phyloP scores from a whole-genome alignment of 2,329 filamentous ascomycete species.

The Venturia oleaginea region DNA sequence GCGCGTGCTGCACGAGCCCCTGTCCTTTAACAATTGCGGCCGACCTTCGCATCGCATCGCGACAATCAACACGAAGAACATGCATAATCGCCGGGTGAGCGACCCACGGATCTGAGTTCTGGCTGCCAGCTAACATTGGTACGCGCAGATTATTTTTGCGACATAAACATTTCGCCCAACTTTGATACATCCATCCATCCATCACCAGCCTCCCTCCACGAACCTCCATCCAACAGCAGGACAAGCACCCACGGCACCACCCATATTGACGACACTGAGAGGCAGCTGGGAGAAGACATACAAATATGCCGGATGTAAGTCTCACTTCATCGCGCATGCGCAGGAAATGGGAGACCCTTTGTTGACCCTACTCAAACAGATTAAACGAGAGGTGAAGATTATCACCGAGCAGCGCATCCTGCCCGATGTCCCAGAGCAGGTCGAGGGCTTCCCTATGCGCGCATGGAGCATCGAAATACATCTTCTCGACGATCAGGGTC shows the following conservation, averaged over 20 bases:
- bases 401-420: conserved; percentile 84
- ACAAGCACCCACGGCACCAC: neutral
- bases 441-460: conserved; percentile 86
- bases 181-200: neutral
- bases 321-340: neutral
- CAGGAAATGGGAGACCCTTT: neutral
- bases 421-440: conserved; percentile 73
- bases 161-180: neutral
- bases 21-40: too few relatives aligned
- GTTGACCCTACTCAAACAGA: conserved; percentile 31
- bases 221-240: neutral
- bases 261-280: neutral
- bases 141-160: neutral
- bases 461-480: conserved; percentile 83
- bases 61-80: neutral
- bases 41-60: neutral
- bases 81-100: neutral
- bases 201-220: neutral
- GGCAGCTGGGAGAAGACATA: neutral
- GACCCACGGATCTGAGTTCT: neutral
- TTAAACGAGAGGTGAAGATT: conserved; percentile 84
- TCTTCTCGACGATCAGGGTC: conserved; percentile 75
- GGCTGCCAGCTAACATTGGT: neutral
- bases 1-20: neutral
- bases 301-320: conserved; percentile 39